These are phyloP conservation scores for Exobasidium rhododendri DNA, from an alignment of 1,284 basidiomycete genomes.

Conservation along the genomic window DNA sequence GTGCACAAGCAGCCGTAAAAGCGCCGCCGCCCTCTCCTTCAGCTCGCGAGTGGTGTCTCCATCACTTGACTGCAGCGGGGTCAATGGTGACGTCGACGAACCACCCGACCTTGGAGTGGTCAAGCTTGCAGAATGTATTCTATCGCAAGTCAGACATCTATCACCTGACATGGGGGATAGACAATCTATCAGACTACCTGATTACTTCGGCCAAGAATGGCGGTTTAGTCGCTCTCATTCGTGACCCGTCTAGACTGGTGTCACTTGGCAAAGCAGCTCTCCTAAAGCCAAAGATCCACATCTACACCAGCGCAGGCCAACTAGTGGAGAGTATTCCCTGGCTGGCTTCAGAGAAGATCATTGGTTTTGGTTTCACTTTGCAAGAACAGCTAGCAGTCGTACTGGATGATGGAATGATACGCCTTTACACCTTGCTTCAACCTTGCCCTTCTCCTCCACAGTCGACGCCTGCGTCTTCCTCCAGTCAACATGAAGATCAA, in stretches of 20 bases:
- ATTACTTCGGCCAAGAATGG: slow-evolving; percentile 79
- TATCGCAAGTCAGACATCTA: slow-evolving; percentile 75
- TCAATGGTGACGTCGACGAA: background rate
- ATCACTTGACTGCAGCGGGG: no score
- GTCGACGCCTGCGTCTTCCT: slow-evolving; percentile 8
- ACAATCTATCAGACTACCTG: slow-evolving; percentile 74
- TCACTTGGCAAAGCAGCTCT: slow-evolving; percentile 67
- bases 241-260: slow-evolving; percentile 77
- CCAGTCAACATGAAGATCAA: slow-evolving; percentile 1
- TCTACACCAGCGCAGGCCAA: slow-evolving; percentile 59
- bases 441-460: slow-evolving; percentile 25
- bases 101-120: slow-evolving; percentile 45
- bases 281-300: slow-evolving; percentile 64
- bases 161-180: slow-evolving; percentile 69
- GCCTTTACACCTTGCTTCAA: slow-evolving; percentile 73
- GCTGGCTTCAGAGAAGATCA: slow-evolving; percentile 69
- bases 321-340: slow-evolving; percentile 61
- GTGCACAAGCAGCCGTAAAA: no score
- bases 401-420: slow-evolving; percentile 86
- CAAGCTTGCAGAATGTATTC: slow-evolving; percentile 49
- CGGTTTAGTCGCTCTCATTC: slow-evolving; percentile 83
- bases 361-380: slow-evolving; percentile 76
- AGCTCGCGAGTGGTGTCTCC: no score
- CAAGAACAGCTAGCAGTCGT: slow-evolving; percentile 78
- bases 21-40: no score